Evolutionary conservation across 106 monocot genomes (phyloP), one percentile per base, ranked within the genome.

Genomic region (Dioscorea alata): DNA sequence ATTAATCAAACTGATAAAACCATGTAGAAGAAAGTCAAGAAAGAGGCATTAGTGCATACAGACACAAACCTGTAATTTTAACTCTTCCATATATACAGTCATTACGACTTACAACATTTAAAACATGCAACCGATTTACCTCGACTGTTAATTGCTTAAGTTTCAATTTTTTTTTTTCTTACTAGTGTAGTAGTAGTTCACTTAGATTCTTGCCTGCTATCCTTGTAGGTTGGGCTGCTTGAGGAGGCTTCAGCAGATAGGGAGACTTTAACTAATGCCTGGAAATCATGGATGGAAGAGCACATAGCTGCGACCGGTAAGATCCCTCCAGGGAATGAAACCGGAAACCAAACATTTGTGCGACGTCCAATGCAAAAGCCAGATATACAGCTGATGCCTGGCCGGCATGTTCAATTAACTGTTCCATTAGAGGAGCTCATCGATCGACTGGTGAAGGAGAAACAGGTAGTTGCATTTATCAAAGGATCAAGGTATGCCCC

Each of bases 221-320:
- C 49, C 57, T 60, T 75, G 28, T 34, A 97, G 96, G 79, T 97
- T 15, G 89, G 86, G 6, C 32, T 86, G 25, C 49, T 86, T 33
- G 96, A 89, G 28, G 78, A 68, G 16, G 71, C 73, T 48, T 56
- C 78, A 50, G 78, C 84, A 23, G 92, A 97, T 75, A 75, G 83
- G 18, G 70, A 73, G 1, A 74, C 70, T 71, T 69, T 97, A 18
- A 89, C 88, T 2, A 60, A 77, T 5, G 92, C 92, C 16, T 97
- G 96, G 96, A 97, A 97, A 70, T 82, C 96, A 64, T 97, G 96
- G 96, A 80, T 97, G 76, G 82, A 97, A 81, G 96, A 97, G 66
- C 86, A 97, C 72, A 76, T 97, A 21, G 60, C 82, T 31, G 67
- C 70, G n/a, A 89, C 69, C 2, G 96, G 96, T 4, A 80, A 82